Conservation (phyloP, 2,329 filamentous ascomycete genomes). For the Mycosphaerella sp. region DNA sequence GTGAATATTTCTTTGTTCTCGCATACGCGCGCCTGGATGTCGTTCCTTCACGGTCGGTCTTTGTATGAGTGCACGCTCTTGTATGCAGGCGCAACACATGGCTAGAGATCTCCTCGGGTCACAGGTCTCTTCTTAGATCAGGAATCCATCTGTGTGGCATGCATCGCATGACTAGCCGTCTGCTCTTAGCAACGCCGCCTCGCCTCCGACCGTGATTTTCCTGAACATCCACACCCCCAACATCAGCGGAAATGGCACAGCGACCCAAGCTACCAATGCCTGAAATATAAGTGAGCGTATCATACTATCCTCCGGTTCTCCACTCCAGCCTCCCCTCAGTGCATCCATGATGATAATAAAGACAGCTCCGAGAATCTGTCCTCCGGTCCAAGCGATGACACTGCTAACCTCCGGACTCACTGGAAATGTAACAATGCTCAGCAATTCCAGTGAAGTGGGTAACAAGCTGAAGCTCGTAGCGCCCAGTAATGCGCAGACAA, state of each 20-base stretch:
- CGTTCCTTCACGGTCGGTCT: not conserved
- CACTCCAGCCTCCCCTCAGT: constrained; percentile 48
- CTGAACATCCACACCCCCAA: constrained; percentile 26
- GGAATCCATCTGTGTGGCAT: not conserved
- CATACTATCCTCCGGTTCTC: constrained; percentile 55
- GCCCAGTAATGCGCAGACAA: constrained; percentile 69
- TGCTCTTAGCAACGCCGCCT: not conserved
- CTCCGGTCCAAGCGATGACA: constrained; percentile 77
- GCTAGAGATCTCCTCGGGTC: not conserved
- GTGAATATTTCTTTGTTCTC: not conserved
- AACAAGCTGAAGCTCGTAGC: constrained; percentile 74
- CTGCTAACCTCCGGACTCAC: constrained; percentile 79
- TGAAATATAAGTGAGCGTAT: constrained; percentile 69
- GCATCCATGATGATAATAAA: constrained; percentile 81
- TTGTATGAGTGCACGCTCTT: too few species aligned
- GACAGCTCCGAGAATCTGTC: constrained; percentile 75
- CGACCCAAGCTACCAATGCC: constrained; percentile 60
- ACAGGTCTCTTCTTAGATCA: not conserved
- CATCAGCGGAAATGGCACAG: constrained; percentile 46
- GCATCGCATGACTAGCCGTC: not conserved
- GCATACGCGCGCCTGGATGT: not conserved
- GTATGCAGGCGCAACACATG: too few species aligned
- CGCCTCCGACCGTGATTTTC: constrained; percentile 24
- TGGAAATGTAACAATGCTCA: constrained; percentile 82
- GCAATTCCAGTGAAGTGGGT: constrained; percentile 77